Conservation (phyloP, 2,329 filamentous ascomycete genomes). For the Colletotrichum euphorbiae region DNA sequence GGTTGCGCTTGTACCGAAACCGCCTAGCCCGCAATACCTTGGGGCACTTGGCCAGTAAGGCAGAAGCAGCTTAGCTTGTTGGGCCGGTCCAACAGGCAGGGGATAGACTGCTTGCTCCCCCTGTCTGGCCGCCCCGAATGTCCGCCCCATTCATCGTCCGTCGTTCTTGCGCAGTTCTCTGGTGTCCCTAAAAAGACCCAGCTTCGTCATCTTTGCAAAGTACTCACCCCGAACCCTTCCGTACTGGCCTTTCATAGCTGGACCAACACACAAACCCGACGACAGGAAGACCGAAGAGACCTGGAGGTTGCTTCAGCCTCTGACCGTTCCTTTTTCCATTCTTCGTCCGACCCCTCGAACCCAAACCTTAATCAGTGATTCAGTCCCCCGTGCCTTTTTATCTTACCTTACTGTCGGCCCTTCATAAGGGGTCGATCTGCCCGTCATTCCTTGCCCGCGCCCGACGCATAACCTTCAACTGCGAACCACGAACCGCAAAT, state of each 20-base stretch:
- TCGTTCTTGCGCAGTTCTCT: not conserved
- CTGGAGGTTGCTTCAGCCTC: constrained; percentile 8
- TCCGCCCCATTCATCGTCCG: constrained; percentile 15
- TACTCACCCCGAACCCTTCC: constrained; percentile 5
- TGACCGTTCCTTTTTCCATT: not conserved
- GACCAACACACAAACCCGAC: not conserved
- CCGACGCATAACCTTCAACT: not conserved
- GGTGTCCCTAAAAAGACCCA: constrained; percentile 18
- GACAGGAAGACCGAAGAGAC: not conserved
- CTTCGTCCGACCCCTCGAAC: constrained; percentile 3
- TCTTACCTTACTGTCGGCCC: not conserved
- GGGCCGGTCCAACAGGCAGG: constrained; percentile 36
- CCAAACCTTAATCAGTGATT: constrained; percentile 16
- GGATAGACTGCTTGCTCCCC: constrained; percentile 20
- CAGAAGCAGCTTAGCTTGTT: constrained; percentile 31
- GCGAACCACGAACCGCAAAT: not conserved
- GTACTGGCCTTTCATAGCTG: not conserved
- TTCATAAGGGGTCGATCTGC: not conserved
- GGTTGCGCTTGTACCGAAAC: constrained; percentile 17
- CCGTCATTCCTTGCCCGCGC: not conserved
- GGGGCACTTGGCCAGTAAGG: constrained; percentile 4
- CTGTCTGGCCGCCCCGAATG: constrained; percentile 4
- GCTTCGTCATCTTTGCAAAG: constrained; percentile 37
- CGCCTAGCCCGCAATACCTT: not conserved
- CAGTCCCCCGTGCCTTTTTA: not conserved